A percentile compares a stretch with the other conserved stretches of the same genome.
Evolutionary conservation across 139 green algal genomes (phyloP).

Genomic region (Spirogloea muscicola): DNA sequence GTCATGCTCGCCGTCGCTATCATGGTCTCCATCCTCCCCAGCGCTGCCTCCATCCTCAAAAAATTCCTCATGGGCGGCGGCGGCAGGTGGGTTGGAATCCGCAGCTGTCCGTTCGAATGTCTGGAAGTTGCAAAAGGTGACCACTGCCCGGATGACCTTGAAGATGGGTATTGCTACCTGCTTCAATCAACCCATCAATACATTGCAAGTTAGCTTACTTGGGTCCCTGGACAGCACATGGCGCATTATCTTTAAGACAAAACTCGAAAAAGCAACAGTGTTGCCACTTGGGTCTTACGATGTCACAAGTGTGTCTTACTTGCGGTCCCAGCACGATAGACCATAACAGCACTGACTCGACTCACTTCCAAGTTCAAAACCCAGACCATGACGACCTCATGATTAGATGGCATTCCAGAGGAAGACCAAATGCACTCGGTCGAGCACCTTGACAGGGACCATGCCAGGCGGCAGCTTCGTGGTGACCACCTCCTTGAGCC

Average conservation of each 20-base stretch:
- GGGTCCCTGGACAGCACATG: neutral
- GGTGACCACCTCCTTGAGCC: slow-evolving; percentile 35
- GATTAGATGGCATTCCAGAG: too few relatives aligned
- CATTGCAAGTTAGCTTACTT: neutral
- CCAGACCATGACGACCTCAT: too few relatives aligned
- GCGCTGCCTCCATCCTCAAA: too few relatives aligned
- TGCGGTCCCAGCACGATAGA: neutral
- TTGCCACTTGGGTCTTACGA: neutral
- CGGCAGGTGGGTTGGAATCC: neutral
- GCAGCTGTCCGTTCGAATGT: neutral
- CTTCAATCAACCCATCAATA: neutral
- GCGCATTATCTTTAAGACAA: neutral
- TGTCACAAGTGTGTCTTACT: neutral
- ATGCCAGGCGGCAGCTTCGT: slow-evolving; percentile 35
- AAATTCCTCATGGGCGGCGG: neutral
- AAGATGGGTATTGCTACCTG: slow-evolving; percentile 45
- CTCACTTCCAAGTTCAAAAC: too few relatives aligned
- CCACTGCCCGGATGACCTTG: slow-evolving; percentile 27
- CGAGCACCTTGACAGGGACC: slow-evolving; percentile 38
- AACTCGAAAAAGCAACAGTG: neutral
- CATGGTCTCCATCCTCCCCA: neutral
- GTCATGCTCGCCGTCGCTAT: slow-evolving; percentile 20
- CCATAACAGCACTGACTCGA: neutral
- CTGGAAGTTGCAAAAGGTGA: slow-evolving; percentile 36
- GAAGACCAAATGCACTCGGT: too few relatives aligned